Conservation (phyloP, 2,329 filamentous ascomycete species). For the Fusarium mexicanum region DNA sequence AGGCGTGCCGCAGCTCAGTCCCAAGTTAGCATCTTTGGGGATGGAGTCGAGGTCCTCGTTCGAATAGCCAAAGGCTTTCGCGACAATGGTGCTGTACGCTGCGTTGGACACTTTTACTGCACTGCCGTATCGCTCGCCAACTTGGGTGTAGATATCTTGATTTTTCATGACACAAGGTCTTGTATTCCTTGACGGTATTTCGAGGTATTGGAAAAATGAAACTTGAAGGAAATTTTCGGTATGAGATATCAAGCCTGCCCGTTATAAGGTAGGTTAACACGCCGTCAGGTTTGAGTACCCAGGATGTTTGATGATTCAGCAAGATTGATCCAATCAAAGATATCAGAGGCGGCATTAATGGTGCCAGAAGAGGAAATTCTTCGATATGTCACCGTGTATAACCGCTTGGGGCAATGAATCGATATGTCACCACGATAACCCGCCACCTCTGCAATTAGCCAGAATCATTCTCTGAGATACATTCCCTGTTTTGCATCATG, state of each 20-base stretch:
- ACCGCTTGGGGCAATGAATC: background rate
- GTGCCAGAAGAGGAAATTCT: background rate
- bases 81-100: background rate
- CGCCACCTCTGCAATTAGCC: background rate
- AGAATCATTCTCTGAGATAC: background rate
- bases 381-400: background rate
- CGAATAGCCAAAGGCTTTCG: slow-evolving; percentile 11
- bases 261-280: background rate
- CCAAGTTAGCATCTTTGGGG: background rate
- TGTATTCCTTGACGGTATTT: background rate
- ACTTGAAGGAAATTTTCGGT: background rate
- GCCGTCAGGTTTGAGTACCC: background rate
- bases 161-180: background rate
- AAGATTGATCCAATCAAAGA: background rate
- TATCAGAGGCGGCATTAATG: fast-evolving
- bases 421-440: background rate
- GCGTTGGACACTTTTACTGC: background rate
- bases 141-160: background rate
- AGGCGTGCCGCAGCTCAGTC: background rate
- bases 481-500: background rate
- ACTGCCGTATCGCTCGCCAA: background rate
- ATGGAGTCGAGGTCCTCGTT: background rate
- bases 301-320: background rate
- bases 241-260: background rate
- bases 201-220: background rate